A percentile compares a stretch with the other conserved stretches of the same genome.
phyloP scores from a whole-genome alignment of 2,329 filamentous ascomycete species.

The Sphaerostilbella broomeana region DNA sequence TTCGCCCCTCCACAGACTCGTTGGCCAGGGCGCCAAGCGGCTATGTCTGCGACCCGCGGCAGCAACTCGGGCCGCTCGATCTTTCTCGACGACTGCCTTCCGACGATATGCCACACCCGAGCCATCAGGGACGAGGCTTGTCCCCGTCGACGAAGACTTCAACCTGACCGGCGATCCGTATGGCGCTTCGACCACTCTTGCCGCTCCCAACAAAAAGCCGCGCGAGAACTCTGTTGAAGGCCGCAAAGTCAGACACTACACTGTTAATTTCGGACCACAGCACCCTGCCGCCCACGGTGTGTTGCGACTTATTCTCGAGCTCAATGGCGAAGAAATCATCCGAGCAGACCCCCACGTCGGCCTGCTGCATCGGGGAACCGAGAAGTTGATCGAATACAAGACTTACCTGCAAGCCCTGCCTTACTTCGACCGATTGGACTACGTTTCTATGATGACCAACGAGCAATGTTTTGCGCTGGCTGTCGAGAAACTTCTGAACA shows the following conservation, averaged over 20 bases:
- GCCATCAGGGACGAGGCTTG: conserved; percentile 49
- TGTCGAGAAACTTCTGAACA: conserved; percentile 94
- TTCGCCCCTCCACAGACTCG: conserved; percentile 61
- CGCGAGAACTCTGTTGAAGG: conserved; percentile 43
- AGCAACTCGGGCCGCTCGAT: conserved; percentile 38
- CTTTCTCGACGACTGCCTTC: conserved; percentile 58
- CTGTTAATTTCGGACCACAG: conserved; percentile 98
- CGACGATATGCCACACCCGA: conserved; percentile 56
- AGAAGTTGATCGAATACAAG: conserved; percentile 99
- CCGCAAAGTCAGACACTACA: conserved; percentile 97
- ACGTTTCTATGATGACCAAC: conserved; percentile 99
- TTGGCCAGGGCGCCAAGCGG: conserved; percentile 63
- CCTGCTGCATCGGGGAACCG: conserved; percentile 89
- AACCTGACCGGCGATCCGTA: conserved; percentile 44
- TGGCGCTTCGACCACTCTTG: conserved; percentile 37
- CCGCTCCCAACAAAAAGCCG: conserved; percentile 38
- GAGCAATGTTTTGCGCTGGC: conserved; percentile 95
- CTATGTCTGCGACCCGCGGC: conserved; percentile 48
- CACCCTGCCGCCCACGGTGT: conserved; percentile 98
- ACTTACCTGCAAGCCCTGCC: conserved; percentile 96
- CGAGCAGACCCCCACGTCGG: conserved; percentile 96
- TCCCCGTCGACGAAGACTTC: conserved; percentile 62
- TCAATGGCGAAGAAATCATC: conserved; percentile 96
- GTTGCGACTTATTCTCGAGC: conserved; percentile 91
- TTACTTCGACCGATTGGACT: conserved; percentile 98